Evolutionary conservation across 768 basidiomycete species (phyloP).

Genomic region (Suillus tomentosus): DNA sequence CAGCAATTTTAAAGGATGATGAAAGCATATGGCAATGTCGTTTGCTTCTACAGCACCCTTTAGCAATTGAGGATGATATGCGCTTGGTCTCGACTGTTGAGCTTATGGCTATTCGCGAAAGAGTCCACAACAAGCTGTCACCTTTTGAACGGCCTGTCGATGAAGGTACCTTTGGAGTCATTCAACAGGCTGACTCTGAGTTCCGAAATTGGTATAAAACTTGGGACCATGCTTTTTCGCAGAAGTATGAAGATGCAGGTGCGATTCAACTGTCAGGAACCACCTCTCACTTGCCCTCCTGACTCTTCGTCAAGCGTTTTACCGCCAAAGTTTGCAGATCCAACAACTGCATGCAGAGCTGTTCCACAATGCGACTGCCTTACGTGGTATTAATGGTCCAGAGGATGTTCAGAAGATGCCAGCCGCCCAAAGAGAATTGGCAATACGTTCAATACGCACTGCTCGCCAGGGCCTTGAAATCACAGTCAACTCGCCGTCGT

Average conservation of each 20-base stretch:
- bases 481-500: constrained; percentile 80
- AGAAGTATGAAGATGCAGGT: constrained; percentile 84
- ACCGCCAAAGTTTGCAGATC: constrained; percentile 84
- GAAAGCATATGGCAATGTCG: constrained; percentile 86
- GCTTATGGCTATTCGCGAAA: constrained; percentile 85
- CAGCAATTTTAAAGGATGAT: constrained; percentile 90
- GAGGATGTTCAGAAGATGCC: constrained; percentile 89
- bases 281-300: background rate
- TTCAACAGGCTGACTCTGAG: constrained; percentile 73
- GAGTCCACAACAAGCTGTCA: constrained; percentile 80
- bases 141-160: constrained; percentile 76
- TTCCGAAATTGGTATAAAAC: constrained; percentile 81
- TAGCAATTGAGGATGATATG: constrained; percentile 92
- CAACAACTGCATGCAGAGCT: constrained; percentile 87
- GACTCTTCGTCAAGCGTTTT: constrained; percentile 60
- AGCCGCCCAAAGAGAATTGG: constrained; percentile 72
- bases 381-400: constrained; percentile 81
- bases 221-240: constrained; percentile 80
- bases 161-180: constrained; percentile 68
- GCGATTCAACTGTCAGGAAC: constrained; percentile 24
- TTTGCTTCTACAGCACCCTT: constrained; percentile 79
- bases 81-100: constrained; percentile 94
- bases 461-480: constrained; percentile 82
- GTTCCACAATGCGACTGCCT: constrained; percentile 81
- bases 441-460: constrained; percentile 80